phyloP scores from a whole-genome alignment of 2,329 filamentous ascomycete species.

The Trichophyton mentagrophytes region DNA sequence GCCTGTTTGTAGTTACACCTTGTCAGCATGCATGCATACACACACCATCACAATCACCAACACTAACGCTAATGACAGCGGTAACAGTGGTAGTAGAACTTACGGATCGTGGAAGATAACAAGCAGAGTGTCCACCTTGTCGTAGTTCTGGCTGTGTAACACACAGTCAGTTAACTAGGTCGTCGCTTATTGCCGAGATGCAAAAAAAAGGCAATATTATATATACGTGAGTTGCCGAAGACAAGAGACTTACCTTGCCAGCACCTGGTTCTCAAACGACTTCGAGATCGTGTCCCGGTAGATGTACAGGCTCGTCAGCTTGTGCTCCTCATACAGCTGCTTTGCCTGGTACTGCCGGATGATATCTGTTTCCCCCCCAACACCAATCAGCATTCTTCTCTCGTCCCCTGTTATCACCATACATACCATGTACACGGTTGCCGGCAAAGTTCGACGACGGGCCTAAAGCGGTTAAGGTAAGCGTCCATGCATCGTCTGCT shows the following conservation, averaged over 20 bases:
- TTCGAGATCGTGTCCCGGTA: conserved; percentile 59
- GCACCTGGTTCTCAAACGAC: conserved; percentile 73
- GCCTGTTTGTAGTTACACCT: conserved; percentile 35
- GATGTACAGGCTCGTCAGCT: conserved; percentile 70
- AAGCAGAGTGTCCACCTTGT: conserved; percentile 54
- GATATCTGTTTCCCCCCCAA: conserved; percentile 43
- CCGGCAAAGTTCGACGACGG: conserved; percentile 20
- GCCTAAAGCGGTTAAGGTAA: conserved; percentile 9
- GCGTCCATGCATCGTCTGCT: conserved; percentile 11
- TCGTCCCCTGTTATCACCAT: too few relatives aligned
- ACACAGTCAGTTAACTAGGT: background rate
- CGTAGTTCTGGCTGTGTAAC: conserved; percentile 46
- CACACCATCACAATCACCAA: background rate
- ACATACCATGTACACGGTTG: conserved; percentile 50
- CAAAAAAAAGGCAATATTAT: background rate
- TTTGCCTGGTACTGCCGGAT: conserved; percentile 65
- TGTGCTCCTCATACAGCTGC: conserved; percentile 55
- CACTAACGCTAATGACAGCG: background rate
- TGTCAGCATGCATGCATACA: background rate
- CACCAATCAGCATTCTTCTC: background rate
- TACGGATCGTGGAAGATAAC: conserved; percentile 86
- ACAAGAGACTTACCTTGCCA: conserved; percentile 50
- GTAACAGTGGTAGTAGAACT: conserved; percentile 25
- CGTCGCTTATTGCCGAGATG: background rate
- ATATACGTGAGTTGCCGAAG: too few relatives aligned